Percentiles rank a stretch among this genome's conserved stretches.
These are phyloP conservation scores for Aspergillus sp. DNA, from an alignment of 2,329 filamentous ascomycete genomes.

Conservation along the genomic window DNA sequence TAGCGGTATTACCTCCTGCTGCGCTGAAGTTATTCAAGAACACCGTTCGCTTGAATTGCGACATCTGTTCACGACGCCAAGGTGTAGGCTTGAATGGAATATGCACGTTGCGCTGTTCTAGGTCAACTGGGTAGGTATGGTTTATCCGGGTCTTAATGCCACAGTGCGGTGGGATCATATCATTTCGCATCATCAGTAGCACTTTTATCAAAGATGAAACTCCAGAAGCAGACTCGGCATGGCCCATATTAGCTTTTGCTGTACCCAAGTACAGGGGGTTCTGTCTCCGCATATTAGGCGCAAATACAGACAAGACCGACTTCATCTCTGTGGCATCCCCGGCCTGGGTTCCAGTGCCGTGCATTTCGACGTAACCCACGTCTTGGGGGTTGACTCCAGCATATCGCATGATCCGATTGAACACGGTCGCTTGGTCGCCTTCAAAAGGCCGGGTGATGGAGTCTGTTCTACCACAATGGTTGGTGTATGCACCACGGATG, in stretches of 20 bases:
- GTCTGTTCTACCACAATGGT: constrained; percentile 77
- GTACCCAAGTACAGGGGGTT: constrained; percentile 62
- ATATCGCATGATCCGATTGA: constrained; percentile 68
- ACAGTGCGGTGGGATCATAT: constrained; percentile 34
- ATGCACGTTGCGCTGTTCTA: constrained; percentile 44
- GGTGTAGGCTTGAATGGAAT: constrained; percentile 50
- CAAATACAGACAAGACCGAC: constrained; percentile 68
- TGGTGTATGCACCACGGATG: constrained; percentile 73
- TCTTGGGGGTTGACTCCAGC: constrained; percentile 75
- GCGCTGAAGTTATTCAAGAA: constrained; percentile 70
- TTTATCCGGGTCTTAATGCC: constrained; percentile 49
- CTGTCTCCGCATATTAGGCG: constrained; percentile 42
- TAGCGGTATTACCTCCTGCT: constrained; percentile 69
- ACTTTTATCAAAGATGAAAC: constrained; percentile 41
- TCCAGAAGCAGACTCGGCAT: constrained; percentile 64
- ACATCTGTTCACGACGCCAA: constrained; percentile 33
- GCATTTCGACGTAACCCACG: constrained; percentile 84
- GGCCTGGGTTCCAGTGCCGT: constrained; percentile 84
- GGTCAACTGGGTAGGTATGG: constrained; percentile 45
- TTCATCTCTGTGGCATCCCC: constrained; percentile 79
- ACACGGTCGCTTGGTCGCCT: constrained; percentile 71
- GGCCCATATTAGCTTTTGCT: constrained; percentile 66
- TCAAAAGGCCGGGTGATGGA: constrained; percentile 84
- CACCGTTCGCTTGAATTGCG: constrained; percentile 40
- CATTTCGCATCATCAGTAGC: constrained; percentile 40